These are phyloP conservation scores for Kurtzmaniella natalensis DNA, from an alignment of 1,139 yeast species.

Conservation along the genomic window DNA sequence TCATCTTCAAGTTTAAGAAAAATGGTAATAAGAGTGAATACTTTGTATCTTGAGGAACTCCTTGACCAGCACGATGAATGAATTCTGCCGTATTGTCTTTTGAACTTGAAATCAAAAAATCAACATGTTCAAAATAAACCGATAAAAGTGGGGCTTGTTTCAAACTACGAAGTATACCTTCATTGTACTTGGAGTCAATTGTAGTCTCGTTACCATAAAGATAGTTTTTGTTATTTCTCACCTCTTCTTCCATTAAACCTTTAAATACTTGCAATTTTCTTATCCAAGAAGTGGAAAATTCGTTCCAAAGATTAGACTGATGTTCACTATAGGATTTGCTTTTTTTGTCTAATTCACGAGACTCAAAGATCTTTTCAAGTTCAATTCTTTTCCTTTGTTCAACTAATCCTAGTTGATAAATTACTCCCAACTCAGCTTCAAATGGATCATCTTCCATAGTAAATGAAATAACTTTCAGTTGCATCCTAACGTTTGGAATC, in stretches of 20 bases:
- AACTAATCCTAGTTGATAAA: constrained; percentile 67
- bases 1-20: constrained; percentile 41
- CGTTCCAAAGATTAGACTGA: constrained; percentile 13
- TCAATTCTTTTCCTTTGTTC: constrained; percentile 70
- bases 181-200: constrained; percentile 44
- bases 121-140: constrained; percentile 53
- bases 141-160: constrained; percentile 63
- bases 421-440: constrained; percentile 71
- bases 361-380: constrained; percentile 51
- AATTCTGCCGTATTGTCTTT: constrained; percentile 53
- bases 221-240: constrained; percentile 48
- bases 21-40: constrained; percentile 71
- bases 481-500: constrained; percentile 52
- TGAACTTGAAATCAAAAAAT: constrained; percentile 45
- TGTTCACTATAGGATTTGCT: constrained; percentile 10
- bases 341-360: constrained; percentile 5
- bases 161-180: constrained; percentile 54
- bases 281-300: constrained; percentile 36
- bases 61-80: constrained; percentile 72
- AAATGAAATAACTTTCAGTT: constrained; percentile 44
- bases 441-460: constrained; percentile 80
- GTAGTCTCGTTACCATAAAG: constrained; percentile 42
- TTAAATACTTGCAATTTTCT: constrained; percentile 49
- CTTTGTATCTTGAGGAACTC: constrained; percentile 65
- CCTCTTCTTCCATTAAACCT: constrained; percentile 37